A percentile compares a stretch with the other conserved stretches of the same genome.
Conservation (phyloP, 331 rosid species). For the Prunus yedoensis region DNA sequence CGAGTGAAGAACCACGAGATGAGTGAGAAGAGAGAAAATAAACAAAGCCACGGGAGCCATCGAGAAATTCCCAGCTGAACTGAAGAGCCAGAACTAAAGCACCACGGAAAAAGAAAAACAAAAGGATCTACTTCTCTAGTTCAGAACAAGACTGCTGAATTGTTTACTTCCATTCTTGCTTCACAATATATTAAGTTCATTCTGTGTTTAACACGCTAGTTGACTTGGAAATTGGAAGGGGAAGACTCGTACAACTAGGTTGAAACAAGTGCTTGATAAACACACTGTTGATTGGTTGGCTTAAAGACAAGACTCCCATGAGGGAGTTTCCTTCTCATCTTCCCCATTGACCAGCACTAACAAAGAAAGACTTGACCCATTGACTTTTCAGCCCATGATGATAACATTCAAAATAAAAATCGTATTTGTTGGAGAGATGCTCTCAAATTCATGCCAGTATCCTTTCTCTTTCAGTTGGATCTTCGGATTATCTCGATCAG, state of each 20-base stretch:
- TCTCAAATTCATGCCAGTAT: too few species aligned
- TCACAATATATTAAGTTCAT: neutral
- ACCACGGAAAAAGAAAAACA: neutral
- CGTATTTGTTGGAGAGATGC: too few species aligned
- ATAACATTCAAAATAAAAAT: too few species aligned
- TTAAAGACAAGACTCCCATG: too few species aligned
- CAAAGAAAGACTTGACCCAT: too few species aligned
- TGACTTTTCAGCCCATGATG: too few species aligned
- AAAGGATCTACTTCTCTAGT: neutral
- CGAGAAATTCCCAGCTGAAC: neutral
- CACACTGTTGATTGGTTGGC: too few species aligned
- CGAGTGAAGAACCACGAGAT: neutral
- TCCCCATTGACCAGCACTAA: too few species aligned
- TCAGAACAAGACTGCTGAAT: neutral
- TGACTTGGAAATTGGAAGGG: constrained; percentile 12
- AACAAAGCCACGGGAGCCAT: constrained; percentile 23
- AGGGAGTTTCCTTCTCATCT: too few species aligned
- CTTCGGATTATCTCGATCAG: too few species aligned
- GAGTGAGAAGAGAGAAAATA: constrained; percentile 3
- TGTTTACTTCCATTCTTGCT: neutral
- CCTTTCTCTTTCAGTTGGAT: too few species aligned
- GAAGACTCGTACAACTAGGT: constrained; percentile 8
- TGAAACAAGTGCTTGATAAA: neutral
- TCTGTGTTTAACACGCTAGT: constrained; percentile 3
- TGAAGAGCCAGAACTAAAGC: neutral